Base-by-base conservation (phyloP, 164 flowering plant genomes). In the Cinnamomum micranthum region DNA sequence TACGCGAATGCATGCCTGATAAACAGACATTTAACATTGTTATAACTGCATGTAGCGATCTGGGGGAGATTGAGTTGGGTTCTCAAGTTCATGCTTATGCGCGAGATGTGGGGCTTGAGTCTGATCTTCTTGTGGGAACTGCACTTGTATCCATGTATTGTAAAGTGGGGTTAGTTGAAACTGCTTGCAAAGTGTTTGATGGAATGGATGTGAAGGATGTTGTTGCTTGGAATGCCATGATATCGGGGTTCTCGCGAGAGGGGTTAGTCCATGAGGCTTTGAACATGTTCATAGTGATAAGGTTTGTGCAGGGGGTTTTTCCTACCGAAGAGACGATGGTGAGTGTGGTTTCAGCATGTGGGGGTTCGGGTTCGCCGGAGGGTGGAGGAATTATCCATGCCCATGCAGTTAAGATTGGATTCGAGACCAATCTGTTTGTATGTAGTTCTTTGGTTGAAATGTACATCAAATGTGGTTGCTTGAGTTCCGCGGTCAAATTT, bases 181-280 rank as follows among this genome's bases (percentile, higher is more conserved):
- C 19, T 47, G 78, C 70, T 3, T 73, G 77, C 25, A 20, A 11
- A 41, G 17, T 75, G 67, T 76, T 76, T 66, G 75, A 71, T 33
- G 59, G 65, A n/a, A 76, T 76, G 66, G 71, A 65, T 13, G 52
- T 4, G 12, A 76, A 62, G 55, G 78, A 76, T 52, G 65, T 65
- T n/a, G 78, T 76, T 31, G 50, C 75, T 51, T 76, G 78, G 78
- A 76, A 76, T 66, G 55, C 75, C 52, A 64, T 76, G 73, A 63
- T 76, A 17, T 14, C 69, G 10, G 78, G 78, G 52, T 52, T 63
- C 28, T 10, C 70, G 6, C 41, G 35, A 65, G 25, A 50, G 6
- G 74, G 78, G 33, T 71, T 50, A 6, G 65, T 71, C 3, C 51
- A n/a, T 24, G 65, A 33, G 24, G 74, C 35, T 15, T 20, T 66